Base-by-base conservation (phyloP, 768 basidiomycete species). In the Tulasnella sp. region DNA sequence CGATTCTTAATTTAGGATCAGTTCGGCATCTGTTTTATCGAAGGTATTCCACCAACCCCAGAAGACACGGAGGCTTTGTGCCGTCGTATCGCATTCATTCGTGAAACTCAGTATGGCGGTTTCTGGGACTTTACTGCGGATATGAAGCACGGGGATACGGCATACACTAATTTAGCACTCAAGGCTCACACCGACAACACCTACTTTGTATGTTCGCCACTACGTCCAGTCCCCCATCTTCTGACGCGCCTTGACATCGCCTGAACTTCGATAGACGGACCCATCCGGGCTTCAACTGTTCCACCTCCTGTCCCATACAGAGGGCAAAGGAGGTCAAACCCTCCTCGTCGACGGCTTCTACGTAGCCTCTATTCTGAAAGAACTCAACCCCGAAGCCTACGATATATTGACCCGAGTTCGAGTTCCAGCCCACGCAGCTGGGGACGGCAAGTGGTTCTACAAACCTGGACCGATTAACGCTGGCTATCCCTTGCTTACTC, bases 61-160 rank as follows among this genome's bases (percentile, higher is more conserved):
- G 92, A 96, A 84, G 94, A 91, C 3, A 99, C 97, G 0, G 95
- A 98, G 83, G 87, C 88, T 81, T 87, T 98, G 1, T 88, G 91
- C 16, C 85, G 89, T 78, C 89, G 93, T 44, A 95, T 99, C 80
- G 93, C 91, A 4, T 94, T 94, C 83, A 96, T 98, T 79, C 90
- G 97, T 68, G 92, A 97, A 85, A 98, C 97, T 0, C 91, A 92
- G 75, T 92, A 99, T 83, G 97, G 97, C 44, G 92, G 91, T 79
- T 97, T 98, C 85, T 99, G 97, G 97, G 95, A 98, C 83, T 97
- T 99, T 83, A 98, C 96, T 0, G 91, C 97, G 0, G 92, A 97
- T 83, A 88, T 97, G 31, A 91, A 92, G 24, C 95, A 93, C 82
- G 96, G 96, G 18, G 97, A 99, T 84, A 93, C 96, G 10, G 96